phyloP scores from a whole-genome alignment of 148 eudicot species.

The Vaccinium macrocarpon region DNA sequence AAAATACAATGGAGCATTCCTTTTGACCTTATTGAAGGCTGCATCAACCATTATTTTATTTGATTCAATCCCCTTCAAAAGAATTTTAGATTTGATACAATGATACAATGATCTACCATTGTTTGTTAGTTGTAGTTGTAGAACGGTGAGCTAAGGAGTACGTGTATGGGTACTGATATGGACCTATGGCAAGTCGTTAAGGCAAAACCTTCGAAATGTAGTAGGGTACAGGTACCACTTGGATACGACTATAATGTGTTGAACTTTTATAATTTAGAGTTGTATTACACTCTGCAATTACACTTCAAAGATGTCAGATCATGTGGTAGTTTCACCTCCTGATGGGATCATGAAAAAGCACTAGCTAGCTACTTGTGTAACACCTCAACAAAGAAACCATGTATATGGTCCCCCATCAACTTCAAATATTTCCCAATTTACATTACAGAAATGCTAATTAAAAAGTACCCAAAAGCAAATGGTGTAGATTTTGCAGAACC shows the following conservation, averaged over 20 bases:
- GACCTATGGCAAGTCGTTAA: too few species aligned
- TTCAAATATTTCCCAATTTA: background rate
- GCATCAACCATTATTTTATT: background rate
- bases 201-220: too few species aligned
- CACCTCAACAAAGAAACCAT: conserved; percentile 15
- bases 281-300: too few species aligned
- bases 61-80: background rate
- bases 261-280: too few species aligned
- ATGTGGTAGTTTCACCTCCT: conserved; percentile 76
- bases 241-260: too few species aligned
- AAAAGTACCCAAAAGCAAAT: background rate
- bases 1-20: background rate
- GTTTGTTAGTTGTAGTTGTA: background rate
- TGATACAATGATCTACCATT: background rate
- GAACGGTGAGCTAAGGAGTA: too few species aligned
- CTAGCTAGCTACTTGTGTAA: background rate
- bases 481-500: background rate
- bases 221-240: too few species aligned
- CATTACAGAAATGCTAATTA: background rate
- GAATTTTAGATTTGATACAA: conserved; percentile 60
- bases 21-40: background rate
- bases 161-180: too few species aligned
- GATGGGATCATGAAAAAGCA: conserved; percentile 36
- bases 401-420: conserved; percentile 22
- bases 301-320: conserved; percentile 46